These are phyloP conservation scores for Trichophyton simii DNA, from an alignment of 2,329 filamentous ascomycete genomes.

Conservation along the genomic window DNA sequence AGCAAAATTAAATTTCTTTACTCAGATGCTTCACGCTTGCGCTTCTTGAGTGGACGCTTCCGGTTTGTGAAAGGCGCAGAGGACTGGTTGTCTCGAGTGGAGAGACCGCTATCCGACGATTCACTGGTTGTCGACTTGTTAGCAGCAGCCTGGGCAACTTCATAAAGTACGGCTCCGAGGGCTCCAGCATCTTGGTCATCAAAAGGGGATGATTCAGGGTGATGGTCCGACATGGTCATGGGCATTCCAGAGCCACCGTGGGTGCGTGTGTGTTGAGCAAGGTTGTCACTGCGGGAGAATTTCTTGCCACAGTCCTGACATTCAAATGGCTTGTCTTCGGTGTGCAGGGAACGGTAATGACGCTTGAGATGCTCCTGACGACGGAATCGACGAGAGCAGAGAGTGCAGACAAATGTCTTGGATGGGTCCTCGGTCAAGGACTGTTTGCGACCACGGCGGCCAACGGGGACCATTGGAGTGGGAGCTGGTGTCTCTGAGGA, in stretches of 20 bases:
- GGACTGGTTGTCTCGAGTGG: constrained; percentile 16
- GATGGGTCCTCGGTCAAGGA: constrained; percentile 93
- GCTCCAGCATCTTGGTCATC: constrained; percentile 50
- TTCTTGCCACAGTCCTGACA: constrained; percentile 98
- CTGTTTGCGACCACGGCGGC: constrained; percentile 94
- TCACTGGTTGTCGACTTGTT: constrained; percentile 41
- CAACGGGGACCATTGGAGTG: constrained; percentile 44
- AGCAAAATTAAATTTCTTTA: neutral
- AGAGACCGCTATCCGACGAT: constrained; percentile 29
- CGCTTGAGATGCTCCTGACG: constrained; percentile 98
- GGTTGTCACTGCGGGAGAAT: constrained; percentile 95
- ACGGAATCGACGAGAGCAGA: constrained; percentile 94
- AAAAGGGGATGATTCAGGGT: constrained; percentile 37
- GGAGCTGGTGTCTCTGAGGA: constrained; percentile 26
- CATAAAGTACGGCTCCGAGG: constrained; percentile 68
- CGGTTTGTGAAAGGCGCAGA: constrained; percentile 26
- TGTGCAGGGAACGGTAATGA: constrained; percentile 96
- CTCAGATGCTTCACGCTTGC: constrained; percentile 46
- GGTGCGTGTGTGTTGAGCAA: constrained; percentile 88
- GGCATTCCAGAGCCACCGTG: constrained; percentile 82
- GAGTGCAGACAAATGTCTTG: constrained; percentile 94
- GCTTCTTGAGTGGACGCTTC: constrained; percentile 57
- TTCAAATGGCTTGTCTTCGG: constrained; percentile 95
- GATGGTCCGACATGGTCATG: constrained; percentile 73
- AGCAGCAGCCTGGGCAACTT: constrained; percentile 61